Percentiles rank a stretch among this genome's conserved stretches.
phyloP scores from a whole-genome alignment of 1,284 basidiomycete species.

The Ustilago esculenta region DNA sequence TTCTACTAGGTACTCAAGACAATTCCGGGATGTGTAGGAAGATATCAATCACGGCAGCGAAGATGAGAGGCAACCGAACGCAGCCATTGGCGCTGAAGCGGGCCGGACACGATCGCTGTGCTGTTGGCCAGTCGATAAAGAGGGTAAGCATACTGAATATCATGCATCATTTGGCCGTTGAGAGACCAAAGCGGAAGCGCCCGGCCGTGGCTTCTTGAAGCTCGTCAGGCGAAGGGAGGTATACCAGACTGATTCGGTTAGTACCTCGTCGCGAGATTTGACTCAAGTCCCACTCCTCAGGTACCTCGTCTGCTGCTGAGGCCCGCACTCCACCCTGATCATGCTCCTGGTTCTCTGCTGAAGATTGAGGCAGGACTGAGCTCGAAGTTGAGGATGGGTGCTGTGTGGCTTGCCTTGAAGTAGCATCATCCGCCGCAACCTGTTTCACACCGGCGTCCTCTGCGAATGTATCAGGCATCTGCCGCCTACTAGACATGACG shows the following conservation, averaged over 20 bases:
- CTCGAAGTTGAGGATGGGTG: conserved; percentile 9
- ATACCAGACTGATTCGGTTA: conserved; percentile 42
- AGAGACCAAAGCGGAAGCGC: conserved; percentile 24
- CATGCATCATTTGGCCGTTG: conserved; percentile 8
- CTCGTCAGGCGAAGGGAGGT: conserved; percentile 44
- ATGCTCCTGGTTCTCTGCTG: conserved; percentile 3
- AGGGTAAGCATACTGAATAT: too few relatives aligned
- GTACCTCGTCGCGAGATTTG: conserved; percentile 27
- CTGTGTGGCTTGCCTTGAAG: too few relatives aligned
- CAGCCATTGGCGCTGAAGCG: too few relatives aligned
- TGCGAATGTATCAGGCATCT: conserved; percentile 5
- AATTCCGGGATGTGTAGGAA: too few relatives aligned
- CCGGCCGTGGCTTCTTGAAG: conserved; percentile 39
- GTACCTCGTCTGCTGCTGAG: conserved; percentile 21
- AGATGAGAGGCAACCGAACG: too few relatives aligned
- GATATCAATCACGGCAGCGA: too few relatives aligned
- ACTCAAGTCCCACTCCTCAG: conserved; percentile 43
- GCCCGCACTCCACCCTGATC: neutral
- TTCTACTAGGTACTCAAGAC: too few relatives aligned
- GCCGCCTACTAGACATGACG: conserved; percentile 17
- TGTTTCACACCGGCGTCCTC: neutral
- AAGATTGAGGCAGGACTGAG: conserved; percentile 8
- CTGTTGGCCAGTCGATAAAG: neutral
- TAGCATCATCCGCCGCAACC: too few relatives aligned
- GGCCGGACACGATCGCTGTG: neutral